A percentile compares a stretch with the other conserved stretches of the same genome.
Evolutionary conservation across 257 asterid genomes (phyloP).

Genomic region (Primulina huaijiensis): DNA sequence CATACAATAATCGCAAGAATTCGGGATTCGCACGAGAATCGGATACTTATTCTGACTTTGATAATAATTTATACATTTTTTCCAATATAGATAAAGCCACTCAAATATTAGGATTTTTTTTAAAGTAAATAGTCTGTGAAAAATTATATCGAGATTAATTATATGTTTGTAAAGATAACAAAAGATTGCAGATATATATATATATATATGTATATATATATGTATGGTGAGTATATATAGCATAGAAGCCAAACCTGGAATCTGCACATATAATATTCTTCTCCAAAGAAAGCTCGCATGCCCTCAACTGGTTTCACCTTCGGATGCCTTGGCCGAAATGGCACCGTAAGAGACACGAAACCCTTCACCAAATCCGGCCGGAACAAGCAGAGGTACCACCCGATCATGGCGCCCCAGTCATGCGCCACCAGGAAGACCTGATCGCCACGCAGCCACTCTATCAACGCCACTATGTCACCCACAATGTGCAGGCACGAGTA

Average conservation of each 20-base stretch:
- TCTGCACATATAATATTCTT: conserved; percentile 88
- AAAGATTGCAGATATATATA: no score
- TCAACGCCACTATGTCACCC: conserved; percentile 73
- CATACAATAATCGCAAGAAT: no score
- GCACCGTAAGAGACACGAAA: conserved; percentile 55
- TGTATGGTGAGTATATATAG: no score
- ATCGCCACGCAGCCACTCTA: conserved; percentile 41
- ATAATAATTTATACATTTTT: no score
- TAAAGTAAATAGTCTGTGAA: no score
- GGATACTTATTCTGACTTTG: no score
- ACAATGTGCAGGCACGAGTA: conserved; percentile 65
- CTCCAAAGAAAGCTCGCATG: conserved; percentile 67
- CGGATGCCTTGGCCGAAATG: conserved; percentile 77
- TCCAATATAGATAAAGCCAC: no score
- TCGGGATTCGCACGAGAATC: no score
- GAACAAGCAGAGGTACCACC: conserved; percentile 66
- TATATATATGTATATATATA: no score
- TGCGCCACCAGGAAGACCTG: conserved; percentile 73
- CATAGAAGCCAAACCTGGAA: conserved; percentile 57
- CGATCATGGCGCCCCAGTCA: conserved; percentile 95
- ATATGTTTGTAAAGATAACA: no score
- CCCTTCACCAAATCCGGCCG: conserved; percentile 82
- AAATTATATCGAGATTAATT: no score
- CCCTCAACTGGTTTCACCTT: conserved; percentile 50
- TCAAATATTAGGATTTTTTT: no score